Conservation (phyloP, 768 basidiomycete genomes). For the Podaxis sp. region DNA sequence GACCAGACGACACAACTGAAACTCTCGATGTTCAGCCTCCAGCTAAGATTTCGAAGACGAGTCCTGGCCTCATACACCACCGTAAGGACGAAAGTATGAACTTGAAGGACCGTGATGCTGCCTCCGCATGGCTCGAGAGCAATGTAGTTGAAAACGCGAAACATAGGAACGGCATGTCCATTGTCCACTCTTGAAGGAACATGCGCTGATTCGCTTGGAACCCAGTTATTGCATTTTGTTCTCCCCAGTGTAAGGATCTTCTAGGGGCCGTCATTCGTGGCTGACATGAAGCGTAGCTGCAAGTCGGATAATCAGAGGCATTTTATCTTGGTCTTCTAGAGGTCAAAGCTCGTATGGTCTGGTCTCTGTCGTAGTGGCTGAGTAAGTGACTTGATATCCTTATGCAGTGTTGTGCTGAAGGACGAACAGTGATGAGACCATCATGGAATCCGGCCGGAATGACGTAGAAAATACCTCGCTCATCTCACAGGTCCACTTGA, state of each 20-base stretch:
- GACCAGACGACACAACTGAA: background rate
- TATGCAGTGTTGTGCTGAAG: background rate
- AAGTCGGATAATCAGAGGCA: background rate
- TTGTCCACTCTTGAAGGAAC: background rate
- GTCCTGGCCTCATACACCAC: background rate
- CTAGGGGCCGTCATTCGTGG: background rate
- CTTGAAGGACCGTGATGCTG: background rate
- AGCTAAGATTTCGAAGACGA: slow-evolving; percentile 1
- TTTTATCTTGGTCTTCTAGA: background rate
- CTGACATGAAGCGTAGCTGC: background rate
- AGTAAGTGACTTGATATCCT: background rate
- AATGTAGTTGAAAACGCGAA: background rate
- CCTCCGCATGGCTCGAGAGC: background rate
- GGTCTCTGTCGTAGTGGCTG: background rate
- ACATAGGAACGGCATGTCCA: background rate
- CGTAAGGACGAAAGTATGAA: background rate
- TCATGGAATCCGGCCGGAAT: background rate
- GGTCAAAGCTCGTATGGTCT: background rate
- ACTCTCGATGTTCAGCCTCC: background rate
- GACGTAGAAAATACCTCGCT: background rate
- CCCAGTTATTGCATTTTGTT: slow-evolving; percentile 3
- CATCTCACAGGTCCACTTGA: background rate
- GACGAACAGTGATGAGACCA: background rate
- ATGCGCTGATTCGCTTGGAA: background rate
- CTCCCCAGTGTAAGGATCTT: background rate